Evolutionary conservation across 345 rosid genomes (phyloP).

Genomic region (Moricandia arvensis): DNA sequence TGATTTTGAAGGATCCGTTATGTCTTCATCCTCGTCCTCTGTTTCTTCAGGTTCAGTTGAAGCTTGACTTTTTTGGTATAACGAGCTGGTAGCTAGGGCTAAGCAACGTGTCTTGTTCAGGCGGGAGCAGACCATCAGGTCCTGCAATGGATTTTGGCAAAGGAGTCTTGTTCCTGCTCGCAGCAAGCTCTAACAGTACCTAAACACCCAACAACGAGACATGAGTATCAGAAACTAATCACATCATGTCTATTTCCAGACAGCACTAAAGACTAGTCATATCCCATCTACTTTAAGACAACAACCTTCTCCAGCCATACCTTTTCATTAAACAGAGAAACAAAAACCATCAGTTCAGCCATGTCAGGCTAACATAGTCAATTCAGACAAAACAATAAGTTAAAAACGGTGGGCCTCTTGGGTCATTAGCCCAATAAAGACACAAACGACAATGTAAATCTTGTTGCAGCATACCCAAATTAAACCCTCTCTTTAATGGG

Average conservation of each 20-base stretch:
- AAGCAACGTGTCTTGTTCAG: conserved; percentile 74
- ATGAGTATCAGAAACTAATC: not conserved
- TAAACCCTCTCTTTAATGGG: not conserved
- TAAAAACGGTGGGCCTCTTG: no score
- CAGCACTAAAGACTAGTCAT: not conserved
- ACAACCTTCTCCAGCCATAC: no score
- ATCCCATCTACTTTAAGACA: not conserved
- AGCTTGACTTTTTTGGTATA: conserved; percentile 54
- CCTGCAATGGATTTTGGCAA: conserved; percentile 72
- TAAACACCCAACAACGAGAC: conserved; percentile 15
- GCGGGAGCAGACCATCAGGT: conserved; percentile 73
- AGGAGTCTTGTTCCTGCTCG: conserved; percentile 79
- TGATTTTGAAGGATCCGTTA: conserved; percentile 41
- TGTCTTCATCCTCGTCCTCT: conserved; percentile 67
- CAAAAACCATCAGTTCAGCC: no score
- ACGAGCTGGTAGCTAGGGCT: conserved; percentile 77
- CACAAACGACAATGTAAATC: no score
- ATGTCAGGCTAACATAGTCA: no score
- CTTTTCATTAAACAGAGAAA: no score
- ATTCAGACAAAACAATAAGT: no score
- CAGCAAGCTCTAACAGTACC: conserved; percentile 74
- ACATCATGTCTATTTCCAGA: not conserved
- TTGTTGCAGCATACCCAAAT: no score
- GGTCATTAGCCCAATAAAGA: no score
- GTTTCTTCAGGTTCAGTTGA: conserved; percentile 62